Percentiles rank a stretch among this genome's conserved stretches.
phyloP scores from a whole-genome alignment of 805 yeast genomes.

The Suhomyces sp. region DNA sequence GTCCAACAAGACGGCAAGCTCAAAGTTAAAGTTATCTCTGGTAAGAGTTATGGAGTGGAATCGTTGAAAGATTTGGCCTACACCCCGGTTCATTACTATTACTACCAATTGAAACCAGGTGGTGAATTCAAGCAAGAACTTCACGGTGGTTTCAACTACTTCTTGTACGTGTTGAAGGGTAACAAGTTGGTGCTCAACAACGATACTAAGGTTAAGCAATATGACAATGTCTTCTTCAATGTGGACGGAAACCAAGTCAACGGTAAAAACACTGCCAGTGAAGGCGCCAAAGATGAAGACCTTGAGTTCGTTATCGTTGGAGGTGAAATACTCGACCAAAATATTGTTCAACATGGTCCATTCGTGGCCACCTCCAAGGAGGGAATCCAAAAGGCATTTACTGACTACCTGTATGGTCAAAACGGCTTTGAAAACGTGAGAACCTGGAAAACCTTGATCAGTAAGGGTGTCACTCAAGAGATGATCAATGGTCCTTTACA shows the following conservation, averaged over 20 bases:
- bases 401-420: constrained; percentile 65
- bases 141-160: constrained; percentile 62
- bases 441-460: constrained; percentile 55
- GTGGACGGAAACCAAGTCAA: constrained; percentile 58
- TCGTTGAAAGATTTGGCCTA: constrained; percentile 74
- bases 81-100: constrained; percentile 77
- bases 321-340: constrained; percentile 72
- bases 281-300: constrained; percentile 22
- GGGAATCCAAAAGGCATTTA: constrained; percentile 65
- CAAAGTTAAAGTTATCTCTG: constrained; percentile 71
- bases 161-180: constrained; percentile 69
- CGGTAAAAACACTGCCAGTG: constrained; percentile 38
- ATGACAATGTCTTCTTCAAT: constrained; percentile 61
- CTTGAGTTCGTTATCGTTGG: constrained; percentile 74
- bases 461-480: constrained; percentile 42
- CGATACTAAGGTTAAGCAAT: constrained; percentile 41
- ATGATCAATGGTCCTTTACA: constrained; percentile 40
- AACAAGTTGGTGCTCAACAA: constrained; percentile 46
- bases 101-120: constrained; percentile 62
- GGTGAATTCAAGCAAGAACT: constrained; percentile 61
- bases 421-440: constrained; percentile 71
- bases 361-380: constrained; percentile 75
- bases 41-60: constrained; percentile 72
- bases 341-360: constrained; percentile 85
- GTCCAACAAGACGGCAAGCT: constrained; percentile 62